A percentile compares a stretch with the other conserved stretches of the same genome.
Evolutionary conservation across 495 filamentous ascomycete genomes (phyloP).

Genomic region (Podospora tetraspora): DNA sequence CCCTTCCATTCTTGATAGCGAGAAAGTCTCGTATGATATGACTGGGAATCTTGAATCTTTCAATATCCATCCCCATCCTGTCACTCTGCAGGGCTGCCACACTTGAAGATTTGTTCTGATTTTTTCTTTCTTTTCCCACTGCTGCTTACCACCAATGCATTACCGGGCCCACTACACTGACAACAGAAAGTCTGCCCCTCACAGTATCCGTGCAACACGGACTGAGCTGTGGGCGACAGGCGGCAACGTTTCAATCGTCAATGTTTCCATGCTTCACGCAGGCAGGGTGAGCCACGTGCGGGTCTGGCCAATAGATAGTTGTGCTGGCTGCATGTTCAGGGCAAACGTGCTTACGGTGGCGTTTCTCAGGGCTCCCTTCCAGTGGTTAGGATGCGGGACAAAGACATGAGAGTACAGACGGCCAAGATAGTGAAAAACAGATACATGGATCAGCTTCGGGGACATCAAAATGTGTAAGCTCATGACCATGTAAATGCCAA

Average conservation of each 20-base stretch:
- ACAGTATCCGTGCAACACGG: not conserved
- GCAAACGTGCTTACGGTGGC: not conserved
- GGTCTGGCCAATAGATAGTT: not conserved
- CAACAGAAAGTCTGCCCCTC: not conserved
- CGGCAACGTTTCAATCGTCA: not conserved
- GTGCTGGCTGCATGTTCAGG: not conserved
- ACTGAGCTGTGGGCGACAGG: not conserved
- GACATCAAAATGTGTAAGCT: not conserved
- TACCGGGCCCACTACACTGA: too few relatives aligned
- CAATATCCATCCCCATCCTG: too few relatives aligned
- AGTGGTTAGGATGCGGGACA: not conserved
- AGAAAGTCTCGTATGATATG: not conserved
- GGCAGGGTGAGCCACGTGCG: not conserved
- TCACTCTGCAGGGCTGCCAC: not conserved
- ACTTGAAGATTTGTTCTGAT: not conserved
- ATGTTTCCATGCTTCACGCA: not conserved
- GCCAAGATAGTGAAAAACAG: not conserved
- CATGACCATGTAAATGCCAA: not conserved
- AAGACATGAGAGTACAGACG: not conserved
- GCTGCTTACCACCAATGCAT: not conserved
- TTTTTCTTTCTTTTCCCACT: not conserved
- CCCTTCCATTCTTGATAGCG: not conserved
- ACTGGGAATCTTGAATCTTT: not conserved
- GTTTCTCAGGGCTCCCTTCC: not conserved
- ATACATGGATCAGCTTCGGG: not conserved